Evolutionary conservation across 805 yeast genomes (phyloP), one percentile per base, ranked within the genome.

Genomic region (Candida pini): DNA sequence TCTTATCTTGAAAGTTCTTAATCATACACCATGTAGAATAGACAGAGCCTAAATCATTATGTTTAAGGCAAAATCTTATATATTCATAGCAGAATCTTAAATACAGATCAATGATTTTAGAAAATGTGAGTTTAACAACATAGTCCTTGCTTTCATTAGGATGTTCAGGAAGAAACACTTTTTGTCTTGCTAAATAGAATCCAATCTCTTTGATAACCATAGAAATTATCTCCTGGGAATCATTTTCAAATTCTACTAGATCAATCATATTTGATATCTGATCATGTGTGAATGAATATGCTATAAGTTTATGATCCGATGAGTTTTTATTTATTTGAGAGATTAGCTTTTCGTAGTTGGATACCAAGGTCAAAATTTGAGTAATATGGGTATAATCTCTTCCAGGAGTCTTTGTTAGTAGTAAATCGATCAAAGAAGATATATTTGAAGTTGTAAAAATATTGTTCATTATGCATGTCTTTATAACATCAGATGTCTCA

Each of bases 1-100:
- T 21, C 30, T 42, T 47, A 25, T 49, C 46, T 39, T 60, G 66
- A 28, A 58, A 55, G 6, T 59, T 56, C 9, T 45, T 39, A 13
- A 60, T 49, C 6, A 44, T 15, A 5, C 20, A 31, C 65, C 65
- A 60, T 3, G 45, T 39, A 7, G 27, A 33, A 34, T 47, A 60
- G 2, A 58, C 55, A 1, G 48, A 26, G 5, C 51, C 49, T 8
- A 50, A 38, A 38, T 60, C 64, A 25, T 54, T 51, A 9, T 30
- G 18, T 1, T 28, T 6, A 9, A 50, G 39, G 21, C 54, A 42
- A 12, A 48, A 40, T 26, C 49, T 52, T 6, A 62, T 54, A 32
- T 46, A 34, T 16, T 37, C 22, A 33, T 62, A 62, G 29, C 56
- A 43, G 28, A 51, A 49, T 10, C 43, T 40, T n/a, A 58, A 40